A percentile compares a stretch with the other conserved stretches of the same genome.
These are phyloP conservation scores for Nematocida homosporus DNA, from an alignment of 371 early-diverging fungal species.

Conservation along the genomic window DNA sequence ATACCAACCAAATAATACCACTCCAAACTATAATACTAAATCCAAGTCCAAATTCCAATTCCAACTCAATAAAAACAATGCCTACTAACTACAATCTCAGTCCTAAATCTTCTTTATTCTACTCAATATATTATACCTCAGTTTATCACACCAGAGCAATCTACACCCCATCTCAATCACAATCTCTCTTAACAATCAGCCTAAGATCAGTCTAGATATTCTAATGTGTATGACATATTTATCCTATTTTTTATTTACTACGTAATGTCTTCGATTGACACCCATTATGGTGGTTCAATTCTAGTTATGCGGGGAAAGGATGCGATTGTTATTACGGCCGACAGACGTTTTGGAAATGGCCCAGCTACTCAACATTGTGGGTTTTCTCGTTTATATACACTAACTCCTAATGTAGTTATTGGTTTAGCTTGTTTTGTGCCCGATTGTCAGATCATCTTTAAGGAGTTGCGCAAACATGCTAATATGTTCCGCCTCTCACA, in stretches of 20 bases:
- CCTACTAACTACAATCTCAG: too few species aligned
- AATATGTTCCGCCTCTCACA: constrained; percentile 93
- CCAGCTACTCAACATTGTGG: constrained; percentile 83
- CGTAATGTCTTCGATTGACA: constrained; percentile 30
- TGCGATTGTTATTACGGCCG: constrained; percentile 92
- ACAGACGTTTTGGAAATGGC: constrained; percentile 78
- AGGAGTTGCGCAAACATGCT: constrained; percentile 79
- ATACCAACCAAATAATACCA: too few species aligned
- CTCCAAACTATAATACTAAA: too few species aligned
- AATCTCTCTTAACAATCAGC: neutral
- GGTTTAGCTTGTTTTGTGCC: constrained; percentile 91
- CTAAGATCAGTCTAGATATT: neutral
- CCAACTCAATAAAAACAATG: too few species aligned
- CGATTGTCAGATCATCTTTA: constrained; percentile 84
- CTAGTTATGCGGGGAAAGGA: constrained; percentile 96
- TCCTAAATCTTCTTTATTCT: too few species aligned
- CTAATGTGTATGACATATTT: too few species aligned
- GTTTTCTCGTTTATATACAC: constrained; percentile 83
- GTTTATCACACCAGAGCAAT: too few species aligned
- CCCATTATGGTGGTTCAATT: constrained; percentile 72
- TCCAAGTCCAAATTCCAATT: too few species aligned
- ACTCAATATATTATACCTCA: too few species aligned
- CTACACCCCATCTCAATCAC: too few species aligned
- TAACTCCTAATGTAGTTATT: constrained; percentile 77
- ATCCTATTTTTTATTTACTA: constrained; percentile 25